phyloP scores from a whole-genome alignment of 768 basidiomycete species.

The Strobilomyces echinocephalus region DNA sequence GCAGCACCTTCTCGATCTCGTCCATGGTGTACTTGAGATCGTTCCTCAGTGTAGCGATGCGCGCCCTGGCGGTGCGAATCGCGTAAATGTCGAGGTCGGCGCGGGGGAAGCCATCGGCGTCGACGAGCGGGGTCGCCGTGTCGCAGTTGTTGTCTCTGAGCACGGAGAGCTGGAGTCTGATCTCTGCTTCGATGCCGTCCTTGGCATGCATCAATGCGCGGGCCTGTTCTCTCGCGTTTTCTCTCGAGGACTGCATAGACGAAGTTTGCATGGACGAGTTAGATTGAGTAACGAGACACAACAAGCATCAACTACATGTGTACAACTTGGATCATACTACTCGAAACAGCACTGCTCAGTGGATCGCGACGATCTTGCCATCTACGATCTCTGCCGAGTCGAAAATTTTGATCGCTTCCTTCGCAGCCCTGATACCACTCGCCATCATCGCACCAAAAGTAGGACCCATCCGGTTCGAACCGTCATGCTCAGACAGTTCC shows the following conservation, averaged over 20 bases:
- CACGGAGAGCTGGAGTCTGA: constrained; percentile 57
- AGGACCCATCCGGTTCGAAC: constrained; percentile 72
- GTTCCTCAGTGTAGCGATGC: constrained; percentile 78
- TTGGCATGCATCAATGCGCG: constrained; percentile 63
- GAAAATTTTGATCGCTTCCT: constrained; percentile 54
- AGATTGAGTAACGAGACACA: constrained; percentile 5
- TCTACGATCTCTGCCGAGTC: constrained; percentile 46
- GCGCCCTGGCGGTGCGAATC: constrained; percentile 66
- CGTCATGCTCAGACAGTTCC: constrained; percentile 80
- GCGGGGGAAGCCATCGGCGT: constrained; percentile 84
- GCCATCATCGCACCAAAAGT: constrained; percentile 81
- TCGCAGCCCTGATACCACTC: constrained; percentile 68
- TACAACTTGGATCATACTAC: not conserved
- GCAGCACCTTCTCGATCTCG: constrained; percentile 61
- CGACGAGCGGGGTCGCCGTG: constrained; percentile 73
- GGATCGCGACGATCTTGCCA: constrained; percentile 48
- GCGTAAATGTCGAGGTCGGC: constrained; percentile 82
- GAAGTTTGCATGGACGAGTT: constrained; percentile 16
- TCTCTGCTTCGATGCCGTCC: constrained; percentile 66
- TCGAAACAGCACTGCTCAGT: not conserved
- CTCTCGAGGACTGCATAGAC: constrained; percentile 36
- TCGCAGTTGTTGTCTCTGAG: constrained; percentile 60
- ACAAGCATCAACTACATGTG: not conserved
- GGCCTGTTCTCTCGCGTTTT: constrained; percentile 52
- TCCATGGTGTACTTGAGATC: constrained; percentile 66